Conservation (phyloP, 2,329 filamentous ascomycete species). For the Dothidotthia symphoricarpi region DNA sequence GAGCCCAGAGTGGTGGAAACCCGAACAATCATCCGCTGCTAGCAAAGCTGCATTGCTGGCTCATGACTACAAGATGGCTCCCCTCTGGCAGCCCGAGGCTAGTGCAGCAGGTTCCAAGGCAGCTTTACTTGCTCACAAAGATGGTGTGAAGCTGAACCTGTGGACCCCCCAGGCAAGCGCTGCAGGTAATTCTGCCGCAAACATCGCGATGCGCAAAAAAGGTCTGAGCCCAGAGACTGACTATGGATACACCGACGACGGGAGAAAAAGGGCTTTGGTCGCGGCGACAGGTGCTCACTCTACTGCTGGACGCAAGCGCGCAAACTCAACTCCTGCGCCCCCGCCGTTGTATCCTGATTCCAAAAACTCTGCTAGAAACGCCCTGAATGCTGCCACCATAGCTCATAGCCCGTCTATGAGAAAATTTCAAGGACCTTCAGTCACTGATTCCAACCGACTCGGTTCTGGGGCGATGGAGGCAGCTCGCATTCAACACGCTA, state of each 20-base stretch:
- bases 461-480: slow-evolving; percentile 56
- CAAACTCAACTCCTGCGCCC: slow-evolving; percentile 58
- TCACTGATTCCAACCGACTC: slow-evolving; percentile 39
- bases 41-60: slow-evolving; percentile 59
- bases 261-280: slow-evolving; percentile 64
- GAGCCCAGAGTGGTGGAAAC: slow-evolving; percentile 64
- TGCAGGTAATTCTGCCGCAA: slow-evolving; percentile 67
- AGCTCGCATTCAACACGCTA: slow-evolving; percentile 64
- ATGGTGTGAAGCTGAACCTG: slow-evolving; percentile 52
- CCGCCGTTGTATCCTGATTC: slow-evolving; percentile 55
- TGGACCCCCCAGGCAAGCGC: slow-evolving; percentile 53
- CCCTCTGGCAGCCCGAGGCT: slow-evolving; percentile 62
- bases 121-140: slow-evolving; percentile 63
- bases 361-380: slow-evolving; percentile 62
- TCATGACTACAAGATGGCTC: slow-evolving; percentile 60
- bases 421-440: slow-evolving; percentile 15
- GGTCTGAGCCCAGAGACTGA: slow-evolving; percentile 47
- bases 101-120: slow-evolving; percentile 71
- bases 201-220: slow-evolving; percentile 61
- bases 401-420: slow-evolving; percentile 54
- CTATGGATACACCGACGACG: slow-evolving; percentile 50
- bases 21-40: slow-evolving; percentile 57
- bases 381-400: slow-evolving; percentile 69
- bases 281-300: slow-evolving; percentile 78
- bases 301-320: slow-evolving; percentile 54